Evolutionary conservation across 768 basidiomycete genomes (phyloP).

Genomic region (Hericium coralloides): DNA sequence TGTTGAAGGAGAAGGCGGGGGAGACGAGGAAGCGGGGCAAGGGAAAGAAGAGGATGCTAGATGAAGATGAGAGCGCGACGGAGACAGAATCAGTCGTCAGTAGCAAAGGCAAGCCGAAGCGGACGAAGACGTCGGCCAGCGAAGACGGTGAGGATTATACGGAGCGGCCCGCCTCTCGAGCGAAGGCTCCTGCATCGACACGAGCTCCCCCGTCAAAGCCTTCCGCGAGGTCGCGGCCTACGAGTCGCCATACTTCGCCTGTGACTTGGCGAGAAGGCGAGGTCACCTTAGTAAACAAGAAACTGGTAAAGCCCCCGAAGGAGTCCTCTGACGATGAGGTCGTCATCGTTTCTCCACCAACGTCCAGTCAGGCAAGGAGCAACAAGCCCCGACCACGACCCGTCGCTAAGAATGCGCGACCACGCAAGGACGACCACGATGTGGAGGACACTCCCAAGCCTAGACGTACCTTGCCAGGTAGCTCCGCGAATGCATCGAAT

Average conservation of each 20-base stretch:
- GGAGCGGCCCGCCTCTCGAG: no score
- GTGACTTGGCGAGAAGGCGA: no score
- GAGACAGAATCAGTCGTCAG: background rate
- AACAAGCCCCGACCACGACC: background rate
- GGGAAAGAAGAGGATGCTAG: background rate
- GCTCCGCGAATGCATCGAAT: no score
- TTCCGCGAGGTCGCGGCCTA: background rate
- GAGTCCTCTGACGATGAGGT: background rate
- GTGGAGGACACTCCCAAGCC: slow-evolving; percentile 1
- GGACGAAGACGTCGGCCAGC: slow-evolving; percentile 10
- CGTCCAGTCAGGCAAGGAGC: background rate
- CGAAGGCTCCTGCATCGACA: background rate
- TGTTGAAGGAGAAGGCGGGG: slow-evolving; percentile 12
- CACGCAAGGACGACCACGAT: background rate
- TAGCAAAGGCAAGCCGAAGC: slow-evolving; percentile 4
- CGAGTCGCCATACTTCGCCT: background rate
- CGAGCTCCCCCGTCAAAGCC: background rate
- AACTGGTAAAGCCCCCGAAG: no score
- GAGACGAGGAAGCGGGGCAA: background rate
- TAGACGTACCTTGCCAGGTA: background rate
- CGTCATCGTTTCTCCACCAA: background rate
- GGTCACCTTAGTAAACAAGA: no score
- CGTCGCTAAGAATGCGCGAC: background rate
- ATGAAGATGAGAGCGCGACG: background rate
- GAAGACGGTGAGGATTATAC: background rate